Percentiles rank a stretch among this genome's conserved stretches.
phyloP scores from a whole-genome alignment of 257 asterid species.

The Parsonsia alboflavescens region DNA sequence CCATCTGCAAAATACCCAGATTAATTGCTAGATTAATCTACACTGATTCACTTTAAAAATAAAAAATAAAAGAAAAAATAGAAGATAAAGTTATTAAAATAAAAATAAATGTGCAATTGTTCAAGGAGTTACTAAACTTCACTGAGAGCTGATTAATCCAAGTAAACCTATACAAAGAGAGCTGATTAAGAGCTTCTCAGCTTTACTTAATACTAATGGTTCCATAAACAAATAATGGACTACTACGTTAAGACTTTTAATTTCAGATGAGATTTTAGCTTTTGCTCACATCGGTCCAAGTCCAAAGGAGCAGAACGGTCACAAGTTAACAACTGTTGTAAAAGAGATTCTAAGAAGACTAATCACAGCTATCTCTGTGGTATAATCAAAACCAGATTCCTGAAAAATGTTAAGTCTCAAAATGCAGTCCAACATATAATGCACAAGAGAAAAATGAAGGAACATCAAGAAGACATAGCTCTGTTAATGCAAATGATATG shows the following conservation, averaged over 20 bases:
- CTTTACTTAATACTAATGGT: no score
- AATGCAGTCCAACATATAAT: not conserved
- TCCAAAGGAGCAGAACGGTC: not conserved
- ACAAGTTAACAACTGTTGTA: not conserved
- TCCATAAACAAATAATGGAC: no score
- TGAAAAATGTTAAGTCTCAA: not conserved
- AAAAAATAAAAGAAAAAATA: not conserved
- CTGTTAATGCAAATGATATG: not conserved
- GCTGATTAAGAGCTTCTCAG: no score
- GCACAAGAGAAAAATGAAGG: not conserved
- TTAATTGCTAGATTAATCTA: slow-evolving; percentile 17
- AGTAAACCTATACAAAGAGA: no score
- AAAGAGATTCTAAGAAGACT: not conserved
- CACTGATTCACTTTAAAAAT: not conserved
- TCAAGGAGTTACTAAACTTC: not conserved
- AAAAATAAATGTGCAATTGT: not conserved
- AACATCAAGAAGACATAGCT: not conserved
- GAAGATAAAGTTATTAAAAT: not conserved
- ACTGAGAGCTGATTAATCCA: no score
- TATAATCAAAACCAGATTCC: not conserved
- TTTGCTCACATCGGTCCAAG: not conserved
- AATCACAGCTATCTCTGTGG: not conserved
- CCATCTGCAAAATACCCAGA: slow-evolving; percentile 58
- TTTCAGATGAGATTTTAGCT: not conserved
- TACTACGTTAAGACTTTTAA: not conserved